Base-by-base conservation (phyloP, 176 grass and related monocot species). In the Eremochloa ophiuroides region DNA sequence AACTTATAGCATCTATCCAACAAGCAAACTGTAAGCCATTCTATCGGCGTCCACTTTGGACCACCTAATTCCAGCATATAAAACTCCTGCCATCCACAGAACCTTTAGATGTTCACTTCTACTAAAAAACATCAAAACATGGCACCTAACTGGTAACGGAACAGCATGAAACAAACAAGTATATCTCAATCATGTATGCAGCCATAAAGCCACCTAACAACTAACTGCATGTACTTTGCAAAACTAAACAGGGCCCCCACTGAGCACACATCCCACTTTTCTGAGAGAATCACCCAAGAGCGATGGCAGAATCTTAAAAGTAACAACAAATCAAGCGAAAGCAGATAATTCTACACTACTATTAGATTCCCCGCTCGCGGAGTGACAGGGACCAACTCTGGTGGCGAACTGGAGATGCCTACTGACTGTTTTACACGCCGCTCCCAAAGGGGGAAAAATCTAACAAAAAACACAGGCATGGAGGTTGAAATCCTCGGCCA, bases 151-250 rank as follows among this genome's bases (percentile, higher is more conserved):
- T 2, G n/a, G 44, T 70, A 72, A 66, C 29, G 27, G 37, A 76
- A 44, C 44, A 73, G n/a, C 44, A 69, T 80, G 77, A 66, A 77
- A 60, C 58, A 76, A 82, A 38, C 83, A 86, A 85, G 28, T 33
- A 40, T 30, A 46, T 65, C 78, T 86, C 73, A 86, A 84, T 73
- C 88, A 22, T 59, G 66, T 25, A 86, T 73, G 37, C 83, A 78
- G 62, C 66, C 65, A 82, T 61, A 82, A 66, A 50, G 46, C 33
- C 56, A 78, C 56, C 83, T 48, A 85, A 59, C 79, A 89, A 67
- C 73, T 25, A 85, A 77, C 66, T 40, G 38, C 9, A 4, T 38
- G 83, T 77, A 89, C 77, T 81, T 75, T 22, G 30, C 53, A 29
- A 77, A 81, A 72, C 70, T 53, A 27, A 70, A 85, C 81, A 81